Evolutionary conservation across 2,329 filamentous ascomycete species (phyloP), one percentile per base, ranked within the genome.

Genomic region (Trichophaea hybrida): DNA sequence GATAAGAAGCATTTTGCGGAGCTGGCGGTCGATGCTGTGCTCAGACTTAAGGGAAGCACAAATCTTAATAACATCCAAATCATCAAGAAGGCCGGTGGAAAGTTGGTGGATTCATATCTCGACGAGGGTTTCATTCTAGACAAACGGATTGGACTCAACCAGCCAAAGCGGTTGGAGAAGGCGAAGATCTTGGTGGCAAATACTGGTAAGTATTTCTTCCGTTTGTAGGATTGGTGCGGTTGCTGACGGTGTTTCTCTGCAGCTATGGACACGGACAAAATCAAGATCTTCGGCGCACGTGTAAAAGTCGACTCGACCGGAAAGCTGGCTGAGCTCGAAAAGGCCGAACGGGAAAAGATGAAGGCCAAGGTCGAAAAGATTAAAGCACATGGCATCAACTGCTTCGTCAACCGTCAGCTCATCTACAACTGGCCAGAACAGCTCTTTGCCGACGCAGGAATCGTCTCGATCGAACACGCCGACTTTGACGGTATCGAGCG

Each of bases 401-500:
- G 93, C 79, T 98, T 98, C 74, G 95, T 98, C 74, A 98, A 98
- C 80, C 80, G 93, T 68, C 93, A 98, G 74, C 82, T 98, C 65
- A 98, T 98, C 76, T 98, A 98, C 80, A 98, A 98, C 79, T 98
- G 93, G 93, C 93, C 93, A 5, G 93, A 98, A 75, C 93, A 98
- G 75, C 84, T 98, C 51, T 98, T 98, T 71, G 89, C 91, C 38
- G 93, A 98, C 73, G 91, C 90, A 6, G 93, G 93, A 64, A 97
- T 98, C 74, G 87, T 94, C 78, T 95, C 89, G 33, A 98, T 98
- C 68, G 93, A 98, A 77, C 93, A 98, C 73, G 93, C 93, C 66
- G 93, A 98, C 75, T 98, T 98, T 71, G 93, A 98, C 71, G 93
- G 93, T 65, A 94, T 98, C 67, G 93, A 98, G 78, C 82, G 93